Evolutionary conservation across 2,329 filamentous ascomycete genomes (phyloP), one percentile per base, ranked within the genome.

Genomic region (Fusarium euwallaceae): DNA sequence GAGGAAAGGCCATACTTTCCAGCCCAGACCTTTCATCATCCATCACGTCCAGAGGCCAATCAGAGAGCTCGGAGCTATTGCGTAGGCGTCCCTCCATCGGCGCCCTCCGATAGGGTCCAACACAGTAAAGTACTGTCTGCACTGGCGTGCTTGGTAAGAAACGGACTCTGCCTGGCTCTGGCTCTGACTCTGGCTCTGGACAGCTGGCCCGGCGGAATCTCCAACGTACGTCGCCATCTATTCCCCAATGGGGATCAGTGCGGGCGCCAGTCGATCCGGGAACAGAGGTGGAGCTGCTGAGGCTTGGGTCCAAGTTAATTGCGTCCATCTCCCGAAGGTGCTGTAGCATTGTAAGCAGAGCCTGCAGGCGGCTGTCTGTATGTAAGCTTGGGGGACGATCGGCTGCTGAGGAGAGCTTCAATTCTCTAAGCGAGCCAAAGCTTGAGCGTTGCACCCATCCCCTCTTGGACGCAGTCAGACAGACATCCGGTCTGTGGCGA

Each of bases 71-170:
- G 36, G 32, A n/a, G 36, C n/a, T 22, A 43, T 16, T 59, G 27
- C 20, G 34, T 9, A 45, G 41, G 60, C 20, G n/a, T 39, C 37
- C 53, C 17, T 51, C 48, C 16, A 48, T 66, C 74, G 69, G 74
- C 72, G 74, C 58, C 70, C 74, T 68, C 74, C 74, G 74, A 56
- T 51, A 64, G 45, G 45, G 45, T 51, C 45, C 22, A 51, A 3
- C 22, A 24, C 8, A 24, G 22, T 16, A 56, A 51, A 45, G 34
- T 36, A 36, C 34, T 36, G 34, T 36, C 34, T 36, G 34, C 61
- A 27, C 37, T 59, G 56, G 56, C 32, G 32, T 56, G 14, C 34
- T 39, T 36, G 55, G 22, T 41, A 39, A 39, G 34, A 27, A 39
- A 59, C 56, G 36, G 36, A 39, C 36, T 37, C 55, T 32, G 41